Base-by-base conservation (phyloP, 1,139 yeast genomes). In the Candida sp. region DNA sequence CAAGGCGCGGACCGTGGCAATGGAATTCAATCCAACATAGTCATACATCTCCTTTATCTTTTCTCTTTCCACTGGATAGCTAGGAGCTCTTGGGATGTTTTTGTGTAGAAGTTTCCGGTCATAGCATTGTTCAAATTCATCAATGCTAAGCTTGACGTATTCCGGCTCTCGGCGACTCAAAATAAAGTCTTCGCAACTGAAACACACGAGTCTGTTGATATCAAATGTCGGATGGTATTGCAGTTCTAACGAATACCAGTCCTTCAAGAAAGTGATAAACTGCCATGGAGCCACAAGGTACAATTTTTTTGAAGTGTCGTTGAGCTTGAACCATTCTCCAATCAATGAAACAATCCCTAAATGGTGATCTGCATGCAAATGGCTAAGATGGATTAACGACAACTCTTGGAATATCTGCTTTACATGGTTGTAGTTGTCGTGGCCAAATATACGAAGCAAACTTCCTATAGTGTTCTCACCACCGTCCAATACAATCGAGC, bases 341-440 rank as follows among this genome's bases (percentile, higher is more conserved):
- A 94, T 76, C 8, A 94, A 68, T 3, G 93, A 80, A 6, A 88
- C 70, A 3, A 90, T 77, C 1, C 99, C 99, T 44, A 94, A 71
- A 66, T 94, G 98, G 66, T 96, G 99, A 65, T 96, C 99, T 0
- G 99, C 99, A 70, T 96, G 99, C 58, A 94, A 74, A 72, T 96
- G 99, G 59, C 97, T 89, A 50, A 96, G 74, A 61, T 84, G 90
- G 25, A 94, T 73, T 54, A 90, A 56, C 27, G 79, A 72, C 53
- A 93, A 68, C 60, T 92, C 96, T 41, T 70, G 60, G 42, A 87
- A 66, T 25, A 77, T 59, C 44, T 64, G 67, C 11, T 52, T 52
- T n/a, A 66, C 58, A 35, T 48, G 60, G 5, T 41, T 12, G 4
- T 44, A 37, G 46, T 72, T 69, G 26, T 50, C 48, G 5, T 75